A percentile compares a stretch with the other conserved stretches of the same genome.
Conservation (phyloP, 805 yeast species). For the Clavispora fructus region DNA sequence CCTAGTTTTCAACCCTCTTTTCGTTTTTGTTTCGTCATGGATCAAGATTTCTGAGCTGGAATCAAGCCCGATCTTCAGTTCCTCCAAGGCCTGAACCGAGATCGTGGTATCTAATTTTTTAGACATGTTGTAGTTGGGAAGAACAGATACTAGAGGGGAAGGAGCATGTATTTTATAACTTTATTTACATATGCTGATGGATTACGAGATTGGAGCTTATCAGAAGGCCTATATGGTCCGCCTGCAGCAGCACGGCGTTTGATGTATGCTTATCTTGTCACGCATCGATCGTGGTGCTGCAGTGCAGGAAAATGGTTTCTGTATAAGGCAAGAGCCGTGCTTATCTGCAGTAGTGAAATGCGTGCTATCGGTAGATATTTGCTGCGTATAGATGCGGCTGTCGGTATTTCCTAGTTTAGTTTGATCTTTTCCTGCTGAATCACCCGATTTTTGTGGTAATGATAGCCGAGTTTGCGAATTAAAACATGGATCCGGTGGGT, state of each 20-base stretch:
- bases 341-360: no score
- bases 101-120: not conserved
- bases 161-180: not conserved
- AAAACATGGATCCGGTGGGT: no score
- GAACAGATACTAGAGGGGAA: not conserved
- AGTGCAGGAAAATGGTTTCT: not conserved
- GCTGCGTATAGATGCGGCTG: no score
- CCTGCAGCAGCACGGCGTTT: not conserved
- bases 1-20: constrained; percentile 1
- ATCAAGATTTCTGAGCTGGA: not conserved
- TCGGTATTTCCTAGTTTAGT: no score
- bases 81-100: not conserved
- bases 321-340: not conserved
- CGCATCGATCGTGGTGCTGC: not conserved
- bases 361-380: not conserved
- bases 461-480: no score
- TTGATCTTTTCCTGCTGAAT: no score
- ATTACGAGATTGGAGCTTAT: not conserved
- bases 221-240: not conserved
- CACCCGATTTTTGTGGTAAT: no score
- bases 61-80: not conserved
- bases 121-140: not conserved
- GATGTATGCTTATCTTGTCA: not conserved
- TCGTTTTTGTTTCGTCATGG: not conserved
- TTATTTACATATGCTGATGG: not conserved